Evolutionary conservation across 2,329 filamentous ascomycete species (phyloP), one percentile per base, ranked within the genome.

Genomic region (Huntiella moniliformis): DNA sequence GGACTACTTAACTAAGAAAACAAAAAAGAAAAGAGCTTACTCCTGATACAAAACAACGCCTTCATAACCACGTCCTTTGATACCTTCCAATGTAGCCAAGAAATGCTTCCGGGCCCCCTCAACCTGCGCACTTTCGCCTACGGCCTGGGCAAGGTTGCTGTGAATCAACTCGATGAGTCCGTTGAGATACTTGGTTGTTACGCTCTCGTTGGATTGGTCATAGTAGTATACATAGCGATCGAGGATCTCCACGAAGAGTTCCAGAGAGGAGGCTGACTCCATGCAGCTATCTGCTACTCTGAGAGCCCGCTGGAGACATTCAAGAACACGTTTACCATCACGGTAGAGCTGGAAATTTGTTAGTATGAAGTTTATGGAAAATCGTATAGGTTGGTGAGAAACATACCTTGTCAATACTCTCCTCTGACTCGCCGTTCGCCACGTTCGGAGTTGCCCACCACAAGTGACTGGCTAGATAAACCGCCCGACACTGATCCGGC

Each of bases 201-300:
- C 91, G 53, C 87, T 87, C 64, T 98, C 91, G 62, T 98, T 98
- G 59, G 94, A 85, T 61, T 98, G 88, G 62, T 98, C 91, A 65
- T 95, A 98, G 67, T 96, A 98, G 63, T 98, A 98, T 45, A 96
- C 87, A 60, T 98, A 98, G 61, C 91, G 78, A 61, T 98, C 95
- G 47, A 98, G 67, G 52, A 98, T 98, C 65, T 98, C 91, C 48
- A 98, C 88, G 63, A 98, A 98, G 42, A 98, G 72, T 63, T 98
- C 92, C 40, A 98, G 91, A 2, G 86, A 95, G 3, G 95, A 86
- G 5, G 86, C 85, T 5, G 87, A 91, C 62, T 98, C 92, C 91
- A 98, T 98, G 65, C 91, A 98, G 5, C 91, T 92, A 62, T 98
- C 91, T 2, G 91, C 92, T 22, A 98, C 92, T 33, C 92, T 80